Evolutionary conservation across 495 filamentous ascomycete genomes (phyloP), one percentile per base, ranked within the genome.

Genomic region (Aspergillus mulundensis): DNA sequence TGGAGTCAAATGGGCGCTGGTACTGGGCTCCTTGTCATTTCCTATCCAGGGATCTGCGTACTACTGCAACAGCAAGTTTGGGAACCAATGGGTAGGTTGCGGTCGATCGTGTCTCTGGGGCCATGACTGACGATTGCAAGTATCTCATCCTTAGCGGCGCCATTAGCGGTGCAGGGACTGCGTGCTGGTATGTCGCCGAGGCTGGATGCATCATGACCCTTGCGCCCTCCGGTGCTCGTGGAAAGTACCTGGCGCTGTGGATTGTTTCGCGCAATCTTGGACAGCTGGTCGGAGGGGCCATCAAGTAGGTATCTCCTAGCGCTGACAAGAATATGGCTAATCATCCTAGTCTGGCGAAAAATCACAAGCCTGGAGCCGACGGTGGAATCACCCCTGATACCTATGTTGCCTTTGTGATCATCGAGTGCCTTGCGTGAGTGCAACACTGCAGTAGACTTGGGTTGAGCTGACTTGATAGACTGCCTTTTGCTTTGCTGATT

Each of bases 1-100:
- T n/a, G 66, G 66, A 4, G 61, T 69, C 34, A 69, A 69, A n/a
- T 69, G 66, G 66, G 63, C 66, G 11, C 38, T 69, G 0, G 64
- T 69, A 10, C 42, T 69, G 41, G 66, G 66, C 12, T 58, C 66
- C 8, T 54, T 64, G 56, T 66, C 66, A n/a, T 69, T 69, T 23
- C 66, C 66, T 2, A 69, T 69, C 19, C 57, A 69, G 24, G 66
- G 66, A 2, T 69, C 66, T 5, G 63, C 66, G 14, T 69, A 69
- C 39, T 69, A 69, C 40, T 69, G 66, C 46, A 69, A 69, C 28
- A 69, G 66, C 61, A 69, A 69, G 40, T 69, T 66, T 51, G 66
- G 66, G 8, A 65, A 65, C 28, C 63, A 69, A 57, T 69, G 66
- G 66, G 48, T 50, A 34, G 40, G 48, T 40, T 10, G 12, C 6